Evolutionary conservation across 2,329 filamentous ascomycete genomes (phyloP), one percentile per base, ranked within the genome.

Genomic region (Aspergillus sp.): DNA sequence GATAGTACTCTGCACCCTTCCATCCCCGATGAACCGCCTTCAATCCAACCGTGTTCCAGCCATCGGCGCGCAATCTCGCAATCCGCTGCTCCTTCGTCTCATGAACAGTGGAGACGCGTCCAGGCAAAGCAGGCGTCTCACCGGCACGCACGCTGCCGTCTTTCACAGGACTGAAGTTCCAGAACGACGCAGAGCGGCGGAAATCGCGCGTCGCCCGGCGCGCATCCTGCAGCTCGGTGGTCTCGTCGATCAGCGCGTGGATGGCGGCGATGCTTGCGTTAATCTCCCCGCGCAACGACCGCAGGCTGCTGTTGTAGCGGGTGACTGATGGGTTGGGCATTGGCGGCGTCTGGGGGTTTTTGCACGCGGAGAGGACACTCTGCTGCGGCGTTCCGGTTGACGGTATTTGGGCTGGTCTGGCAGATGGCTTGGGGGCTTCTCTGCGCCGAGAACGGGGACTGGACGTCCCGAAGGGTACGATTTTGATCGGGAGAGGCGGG

Each of bases 21-120:
- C 71, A 73, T 2, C 63, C 62, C 17, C 67, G 62, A n/a, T 53
- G 51, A 17, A 54, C 44, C 3, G 65, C 65, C 19, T 58, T 65
- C 45, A 74, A 52, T 3, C 73, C 71, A 32, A 74, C 67, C 3
- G 67, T 71, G 30, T 58, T 62, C 72, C 73, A 76, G 11, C 66
- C 66, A 11, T 66, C 67, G 2, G 63, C 55, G 2, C 66, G 66
- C 22, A 76, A 53, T 19, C 72, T 64, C 3, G 47, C 49, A 48
- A 73, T 73, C 9, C 67, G 62, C 52, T 69, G 63, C 47, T 62
- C 55, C 52, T 63, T 69, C 4, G 59, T 72, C 54, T 75, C 72
- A 16, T 60, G 40, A 2, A 13, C 10, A 20, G 19, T 11, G 4
- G 35, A n/a, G 14, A 13, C 11, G 19, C 17, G 16, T 42, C 3